Evolutionary conservation across 495 filamentous ascomycete species (phyloP), one percentile per base, ranked within the genome.

Genomic region (Penicillium verhagenii): DNA sequence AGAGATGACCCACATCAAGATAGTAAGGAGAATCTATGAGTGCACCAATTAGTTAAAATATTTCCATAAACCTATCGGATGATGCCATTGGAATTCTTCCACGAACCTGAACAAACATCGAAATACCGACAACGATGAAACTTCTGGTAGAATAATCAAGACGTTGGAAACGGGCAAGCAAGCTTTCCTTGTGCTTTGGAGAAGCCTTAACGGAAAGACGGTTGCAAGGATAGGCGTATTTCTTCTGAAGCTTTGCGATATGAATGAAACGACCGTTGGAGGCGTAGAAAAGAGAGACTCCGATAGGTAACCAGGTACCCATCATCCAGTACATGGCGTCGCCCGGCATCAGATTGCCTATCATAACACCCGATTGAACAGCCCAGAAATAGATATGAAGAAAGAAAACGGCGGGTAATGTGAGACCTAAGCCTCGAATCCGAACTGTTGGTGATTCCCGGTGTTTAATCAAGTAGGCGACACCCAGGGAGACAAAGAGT

Each of bases 261-360:
- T 84, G 72, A n/a, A 88, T 74, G 61, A 89, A 83, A 52, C 83
- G 83, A 56, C 72, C 78, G 65, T 87, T 87, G 37, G 80, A 79
- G 37, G 82, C 88, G 60, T 90, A 86, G 69, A 90, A 91, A 2
- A 89, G 68, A 16, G 83, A 86, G 56, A 90, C 80, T 24, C 88
- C 87, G 23, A 84, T 78, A 3, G 88, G 88, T 26, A 90, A 73
- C 65, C 82, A 86, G 38, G 83, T 78, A 47, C 84, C 79, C 88
- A 91, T 91, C 63, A 89, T 76, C 86, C 87, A 91, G 68, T 79
- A 91, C 62, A 88, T 79, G 16, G 70, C 62, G 25, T 72, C 71
- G 43, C 83, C 85, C 0, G 83, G 82, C 50, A 85, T 79, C 6
- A 78, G 58, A 2, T 82, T 69, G 11, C 88, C 88, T 20, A 83